phyloP scores from a whole-genome alignment of 2,329 filamentous ascomycete species.

The Phialophora expanda region DNA sequence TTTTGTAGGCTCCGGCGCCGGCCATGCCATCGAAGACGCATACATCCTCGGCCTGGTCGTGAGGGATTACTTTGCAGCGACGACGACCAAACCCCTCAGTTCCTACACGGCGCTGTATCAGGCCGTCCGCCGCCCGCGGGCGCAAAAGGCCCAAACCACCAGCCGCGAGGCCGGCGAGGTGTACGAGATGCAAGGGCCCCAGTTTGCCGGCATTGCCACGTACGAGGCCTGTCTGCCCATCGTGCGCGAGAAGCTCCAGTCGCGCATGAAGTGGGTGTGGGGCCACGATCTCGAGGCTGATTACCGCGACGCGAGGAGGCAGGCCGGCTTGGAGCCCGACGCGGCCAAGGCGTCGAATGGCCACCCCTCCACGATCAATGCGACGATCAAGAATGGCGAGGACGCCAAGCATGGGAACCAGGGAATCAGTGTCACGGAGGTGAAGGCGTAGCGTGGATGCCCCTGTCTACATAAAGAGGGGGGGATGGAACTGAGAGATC shows the following conservation, averaged over 20 bases:
- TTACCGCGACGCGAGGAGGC: conserved; percentile 22
- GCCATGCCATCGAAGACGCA: conserved; percentile 70
- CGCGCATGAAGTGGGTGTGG: conserved; percentile 45
- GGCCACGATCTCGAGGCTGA: conserved; percentile 43
- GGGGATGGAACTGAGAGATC: no score
- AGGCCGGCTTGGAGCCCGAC: conserved; percentile 3
- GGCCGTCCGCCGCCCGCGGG: conserved; percentile 25
- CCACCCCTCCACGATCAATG: no score
- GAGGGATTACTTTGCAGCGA: conserved; percentile 19
- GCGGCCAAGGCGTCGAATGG: no score
- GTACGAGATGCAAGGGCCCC: conserved; percentile 47
- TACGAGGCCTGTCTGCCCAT: conserved; percentile 47
- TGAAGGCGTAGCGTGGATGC: no score
- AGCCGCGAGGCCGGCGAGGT: conserved; percentile 35
- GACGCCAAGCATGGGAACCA: no score
- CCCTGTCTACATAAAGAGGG: no score
- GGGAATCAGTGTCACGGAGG: no score
- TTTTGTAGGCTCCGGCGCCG: conserved; percentile 68
- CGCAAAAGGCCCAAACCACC: conserved; percentile 25
- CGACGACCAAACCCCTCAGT: conserved; percentile 28
- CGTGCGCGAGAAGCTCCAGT: conserved; percentile 40
- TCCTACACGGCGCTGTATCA: conserved; percentile 33
- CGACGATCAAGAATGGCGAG: no score
- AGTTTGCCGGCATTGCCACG: conserved; percentile 42
- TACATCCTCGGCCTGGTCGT: conserved; percentile 27